phyloP scores from a whole-genome alignment of 108 stramenopile genomes.

The Nitzschia sp. region DNA sequence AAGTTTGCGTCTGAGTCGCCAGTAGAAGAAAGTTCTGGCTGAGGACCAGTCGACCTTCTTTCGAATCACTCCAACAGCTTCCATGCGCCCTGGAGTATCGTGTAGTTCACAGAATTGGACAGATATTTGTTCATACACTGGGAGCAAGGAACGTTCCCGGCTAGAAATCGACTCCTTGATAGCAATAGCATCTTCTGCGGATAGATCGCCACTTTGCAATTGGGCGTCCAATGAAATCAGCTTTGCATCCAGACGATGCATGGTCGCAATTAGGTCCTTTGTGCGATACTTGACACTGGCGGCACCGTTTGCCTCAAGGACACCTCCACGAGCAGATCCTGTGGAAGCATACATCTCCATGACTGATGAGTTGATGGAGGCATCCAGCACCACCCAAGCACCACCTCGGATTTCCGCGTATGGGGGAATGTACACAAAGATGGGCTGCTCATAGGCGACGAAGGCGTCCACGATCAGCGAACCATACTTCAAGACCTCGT shows the following conservation, averaged over 20 bases:
- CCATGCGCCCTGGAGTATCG: constrained; percentile 99
- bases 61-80: constrained; percentile 96
- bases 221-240: constrained; percentile 73
- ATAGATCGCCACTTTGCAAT: constrained; percentile 49
- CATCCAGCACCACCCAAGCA: constrained; percentile 99
- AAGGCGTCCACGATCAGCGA: constrained; percentile 98
- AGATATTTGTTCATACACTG: constrained; percentile 93
- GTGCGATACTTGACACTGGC: constrained; percentile 96
- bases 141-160: constrained; percentile 81
- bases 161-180: constrained; percentile 46
- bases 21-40: constrained; percentile 93
- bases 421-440: constrained; percentile 99
- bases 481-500: constrained; percentile 99
- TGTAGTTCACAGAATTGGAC: constrained; percentile 99
- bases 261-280: constrained; percentile 88
- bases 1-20: constrained; percentile 95
- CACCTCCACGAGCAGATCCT: constrained; percentile 88
- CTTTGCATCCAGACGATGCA: constrained; percentile 92
- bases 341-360: constrained; percentile 99
- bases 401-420: constrained; percentile 98
- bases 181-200: constrained; percentile 31
- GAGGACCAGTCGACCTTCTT: constrained; percentile 88
- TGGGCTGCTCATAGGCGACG: constrained; percentile 95
- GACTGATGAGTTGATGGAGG: constrained; percentile 93
- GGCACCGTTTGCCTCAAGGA: constrained; percentile 97